Percentiles rank a stretch among this genome's conserved stretches.
These are phyloP conservation scores for Cadophora sp. DNA, from an alignment of 2,329 filamentous ascomycete genomes.

Conservation along the genomic window DNA sequence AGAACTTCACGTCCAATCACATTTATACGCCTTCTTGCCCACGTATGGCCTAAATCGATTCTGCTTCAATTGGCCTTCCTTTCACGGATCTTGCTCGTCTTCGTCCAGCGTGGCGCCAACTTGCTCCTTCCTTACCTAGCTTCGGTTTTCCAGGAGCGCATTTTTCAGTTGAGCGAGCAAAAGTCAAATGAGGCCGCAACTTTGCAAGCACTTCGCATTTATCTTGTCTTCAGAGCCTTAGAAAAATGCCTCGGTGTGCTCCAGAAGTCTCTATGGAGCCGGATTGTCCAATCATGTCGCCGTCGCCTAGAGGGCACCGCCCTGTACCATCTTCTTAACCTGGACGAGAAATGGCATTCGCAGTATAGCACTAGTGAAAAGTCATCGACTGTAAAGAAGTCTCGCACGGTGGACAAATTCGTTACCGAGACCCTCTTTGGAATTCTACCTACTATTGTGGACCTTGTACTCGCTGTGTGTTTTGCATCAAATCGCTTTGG, in stretches of 20 bases:
- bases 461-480: no score
- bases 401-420: no score
- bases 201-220: background rate
- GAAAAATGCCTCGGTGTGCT: background rate
- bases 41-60: background rate
- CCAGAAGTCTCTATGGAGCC: slow-evolving; percentile 1
- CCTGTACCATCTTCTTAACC: no score
- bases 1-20: background rate
- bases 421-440: no score
- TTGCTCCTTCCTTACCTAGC: background rate
- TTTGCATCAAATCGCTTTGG: no score
- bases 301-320: background rate
- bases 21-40: background rate
- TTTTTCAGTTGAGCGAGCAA: background rate
- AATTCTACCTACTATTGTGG: no score
- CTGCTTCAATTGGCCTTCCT: background rate
- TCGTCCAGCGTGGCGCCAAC: background rate
- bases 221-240: background rate
- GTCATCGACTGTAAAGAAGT: no score
- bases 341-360: no score
- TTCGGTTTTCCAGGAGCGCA: background rate
- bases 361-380: no score
- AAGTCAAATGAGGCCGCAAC: background rate
- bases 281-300: background rate
- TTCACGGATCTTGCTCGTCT: background rate